Evolutionary conservation across 1,139 yeast species (phyloP).

Genomic region (Zygoascus meyerae): DNA sequence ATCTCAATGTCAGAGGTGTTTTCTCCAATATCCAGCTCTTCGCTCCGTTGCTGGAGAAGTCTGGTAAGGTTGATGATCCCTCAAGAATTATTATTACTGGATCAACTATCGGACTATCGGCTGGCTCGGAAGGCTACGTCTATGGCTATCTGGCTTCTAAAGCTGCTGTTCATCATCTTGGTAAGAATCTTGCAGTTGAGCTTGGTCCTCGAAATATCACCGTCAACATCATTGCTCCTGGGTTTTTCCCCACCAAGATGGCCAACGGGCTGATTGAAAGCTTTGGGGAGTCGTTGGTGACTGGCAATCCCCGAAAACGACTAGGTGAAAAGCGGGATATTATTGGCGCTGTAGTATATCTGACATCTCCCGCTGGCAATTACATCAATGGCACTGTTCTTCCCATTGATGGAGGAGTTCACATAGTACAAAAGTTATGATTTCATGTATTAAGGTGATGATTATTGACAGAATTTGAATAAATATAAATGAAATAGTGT

Average conservation of each 20-base stretch:
- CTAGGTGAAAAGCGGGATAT: slow-evolving; percentile 61
- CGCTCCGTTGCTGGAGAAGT: slow-evolving; percentile 49
- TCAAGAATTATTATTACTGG: slow-evolving; percentile 64
- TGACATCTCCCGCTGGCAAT: slow-evolving; percentile 52
- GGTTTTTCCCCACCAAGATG: slow-evolving; percentile 76
- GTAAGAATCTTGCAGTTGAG: slow-evolving; percentile 56
- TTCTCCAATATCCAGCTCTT: slow-evolving; percentile 62
- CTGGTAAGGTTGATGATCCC: slow-evolving; percentile 57
- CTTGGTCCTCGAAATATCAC: slow-evolving; percentile 63
- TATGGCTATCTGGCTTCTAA: slow-evolving; percentile 72
- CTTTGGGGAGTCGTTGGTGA: slow-evolving; percentile 44
- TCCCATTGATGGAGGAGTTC: slow-evolving; percentile 69
- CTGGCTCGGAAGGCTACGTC: slow-evolving; percentile 49
- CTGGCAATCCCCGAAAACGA: slow-evolving; percentile 55
- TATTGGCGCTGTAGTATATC: slow-evolving; percentile 52
- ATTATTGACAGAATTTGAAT: background rate
- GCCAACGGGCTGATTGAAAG: slow-evolving; percentile 56
- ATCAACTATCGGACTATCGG: slow-evolving; percentile 41
- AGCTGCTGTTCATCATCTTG: slow-evolving; percentile 70
- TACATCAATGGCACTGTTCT: slow-evolving; percentile 67
- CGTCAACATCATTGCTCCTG: slow-evolving; percentile 70
- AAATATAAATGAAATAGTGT: background rate
- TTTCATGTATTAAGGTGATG: background rate
- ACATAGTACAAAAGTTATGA: slow-evolving; percentile 25
- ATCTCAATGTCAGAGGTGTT: slow-evolving; percentile 65